These are phyloP conservation scores for Pulveroboletus sp. DNA, from an alignment of 768 basidiomycete species.

Conservation along the genomic window DNA sequence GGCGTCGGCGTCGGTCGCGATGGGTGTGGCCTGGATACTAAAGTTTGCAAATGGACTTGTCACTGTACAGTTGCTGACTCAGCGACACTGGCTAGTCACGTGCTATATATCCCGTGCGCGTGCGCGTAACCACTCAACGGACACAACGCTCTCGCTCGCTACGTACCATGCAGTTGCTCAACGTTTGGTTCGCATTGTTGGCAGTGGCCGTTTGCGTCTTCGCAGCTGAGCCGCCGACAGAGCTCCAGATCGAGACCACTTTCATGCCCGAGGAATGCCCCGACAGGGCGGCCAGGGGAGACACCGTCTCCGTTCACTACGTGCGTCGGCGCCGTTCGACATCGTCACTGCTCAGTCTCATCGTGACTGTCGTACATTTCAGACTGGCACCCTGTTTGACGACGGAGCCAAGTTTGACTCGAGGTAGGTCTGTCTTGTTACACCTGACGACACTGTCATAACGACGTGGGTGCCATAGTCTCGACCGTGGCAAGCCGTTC, in stretches of 20 bases:
- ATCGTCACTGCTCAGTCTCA: background rate
- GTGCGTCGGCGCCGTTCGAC: conserved; percentile 37
- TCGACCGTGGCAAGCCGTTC: conserved; percentile 70
- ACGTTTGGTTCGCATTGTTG: conserved; percentile 42
- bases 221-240: conserved; percentile 45
- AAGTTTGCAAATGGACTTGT: conserved; percentile 29
- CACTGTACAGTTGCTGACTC: conserved; percentile 43
- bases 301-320: conserved; percentile 72
- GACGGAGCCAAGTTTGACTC: conserved; percentile 88
- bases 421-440: conserved; percentile 42
- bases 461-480: conserved; percentile 34
- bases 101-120: background rate
- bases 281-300: conserved; percentile 53
- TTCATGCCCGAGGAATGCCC: conserved; percentile 54
- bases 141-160: background rate
- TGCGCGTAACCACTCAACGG: background rate
- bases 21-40: conserved; percentile 21
- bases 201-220: conserved; percentile 44
- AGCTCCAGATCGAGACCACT: conserved; percentile 61
- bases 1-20: conserved; percentile 25
- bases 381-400: conserved; percentile 71
- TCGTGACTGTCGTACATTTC: background rate
- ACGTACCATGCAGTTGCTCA: conserved; percentile 48
- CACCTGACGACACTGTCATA: background rate
- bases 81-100: conserved; percentile 16